Conservation (phyloP, 2,329 filamentous ascomycete genomes). For the Colletotrichum orchidophilum region DNA sequence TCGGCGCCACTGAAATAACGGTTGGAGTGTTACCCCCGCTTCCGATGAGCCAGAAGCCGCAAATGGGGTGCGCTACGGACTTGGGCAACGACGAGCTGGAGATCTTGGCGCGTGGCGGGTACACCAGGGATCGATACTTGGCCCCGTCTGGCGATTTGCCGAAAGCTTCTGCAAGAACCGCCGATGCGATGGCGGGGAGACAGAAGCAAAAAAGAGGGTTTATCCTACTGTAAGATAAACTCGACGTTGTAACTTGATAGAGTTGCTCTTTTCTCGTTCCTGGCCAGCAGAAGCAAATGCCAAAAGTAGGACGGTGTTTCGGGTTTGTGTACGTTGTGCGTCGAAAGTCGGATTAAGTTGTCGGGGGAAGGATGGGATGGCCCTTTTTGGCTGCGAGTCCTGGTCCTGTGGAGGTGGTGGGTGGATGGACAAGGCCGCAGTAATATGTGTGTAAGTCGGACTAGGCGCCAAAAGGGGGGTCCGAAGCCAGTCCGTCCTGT, state of each 20-base stretch:
- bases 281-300: slow-evolving; percentile 33
- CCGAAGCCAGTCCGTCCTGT: slow-evolving; percentile 25
- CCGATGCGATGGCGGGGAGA: slow-evolving; percentile 24
- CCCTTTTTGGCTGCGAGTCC: slow-evolving; percentile 19
- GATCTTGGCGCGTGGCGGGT: slow-evolving; percentile 34
- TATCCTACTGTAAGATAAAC: neutral
- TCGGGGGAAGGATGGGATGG: slow-evolving; percentile 28
- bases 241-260: slow-evolving; percentile 7
- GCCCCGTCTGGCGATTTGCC: slow-evolving; percentile 24
- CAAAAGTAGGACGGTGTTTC: slow-evolving; percentile 33
- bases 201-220: slow-evolving; percentile 13
- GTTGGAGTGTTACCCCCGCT: slow-evolving; percentile 36
- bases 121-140: slow-evolving; percentile 32
- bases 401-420: slow-evolving; percentile 4
- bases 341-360: slow-evolving; percentile 31
- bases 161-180: slow-evolving; percentile 32
- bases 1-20: slow-evolving; percentile 34
- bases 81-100: slow-evolving; percentile 28
- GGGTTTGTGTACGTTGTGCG: slow-evolving; percentile 32
- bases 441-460: slow-evolving; percentile 31
- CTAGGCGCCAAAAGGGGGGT: slow-evolving; percentile 22
- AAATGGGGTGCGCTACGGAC: slow-evolving; percentile 30
- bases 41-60: slow-evolving; percentile 16
- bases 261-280: slow-evolving; percentile 26
- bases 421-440: slow-evolving; percentile 4